These are phyloP conservation scores for Claviceps quebecensis DNA, from an alignment of 2,329 filamentous ascomycete genomes.

Conservation along the genomic window DNA sequence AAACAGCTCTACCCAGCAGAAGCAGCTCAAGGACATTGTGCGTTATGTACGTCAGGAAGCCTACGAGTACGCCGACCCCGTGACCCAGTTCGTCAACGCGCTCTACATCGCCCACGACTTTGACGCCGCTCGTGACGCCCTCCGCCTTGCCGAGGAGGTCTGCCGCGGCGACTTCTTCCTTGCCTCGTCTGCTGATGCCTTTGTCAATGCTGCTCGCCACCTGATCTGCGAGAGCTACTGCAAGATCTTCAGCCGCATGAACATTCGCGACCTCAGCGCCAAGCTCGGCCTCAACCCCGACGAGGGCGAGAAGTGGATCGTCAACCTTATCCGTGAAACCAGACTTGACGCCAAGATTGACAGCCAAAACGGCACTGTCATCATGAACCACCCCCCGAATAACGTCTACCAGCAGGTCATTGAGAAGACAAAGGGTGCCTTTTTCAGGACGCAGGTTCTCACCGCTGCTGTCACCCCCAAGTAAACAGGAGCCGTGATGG, in stretches of 20 bases:
- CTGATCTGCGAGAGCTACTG: constrained; percentile 98
- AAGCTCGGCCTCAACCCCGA: constrained; percentile 84
- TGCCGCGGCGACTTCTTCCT: constrained; percentile 94
- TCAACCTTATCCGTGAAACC: constrained; percentile 96
- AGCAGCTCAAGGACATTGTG: constrained; percentile 94
- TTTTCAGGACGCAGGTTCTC: constrained; percentile 95
- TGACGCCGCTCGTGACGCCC: constrained; percentile 83
- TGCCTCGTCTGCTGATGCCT: constrained; percentile 65
- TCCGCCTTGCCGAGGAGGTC: constrained; percentile 78
- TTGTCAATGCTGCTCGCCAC: constrained; percentile 88
- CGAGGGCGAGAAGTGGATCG: constrained; percentile 99
- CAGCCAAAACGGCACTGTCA: constrained; percentile 94
- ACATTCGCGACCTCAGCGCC: constrained; percentile 90
- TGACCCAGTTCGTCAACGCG: constrained; percentile 92
- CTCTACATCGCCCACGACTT: constrained; percentile 81
- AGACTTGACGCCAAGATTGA: constrained; percentile 98
- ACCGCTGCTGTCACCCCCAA: constrained; percentile 46
- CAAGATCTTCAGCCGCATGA: constrained; percentile 98
- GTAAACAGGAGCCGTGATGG: constrained; percentile 16
- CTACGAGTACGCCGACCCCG: constrained; percentile 93
- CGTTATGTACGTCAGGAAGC: constrained; percentile 92
- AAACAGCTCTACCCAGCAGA: constrained; percentile 82
- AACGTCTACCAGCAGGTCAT: constrained; percentile 99
- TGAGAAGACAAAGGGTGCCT: constrained; percentile 95
- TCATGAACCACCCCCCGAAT: constrained; percentile 98